A percentile compares a stretch with the other conserved stretches of the same genome.
Conservation (phyloP, 1,139 yeast species). For the Torulaspora pretoriensis region DNA sequence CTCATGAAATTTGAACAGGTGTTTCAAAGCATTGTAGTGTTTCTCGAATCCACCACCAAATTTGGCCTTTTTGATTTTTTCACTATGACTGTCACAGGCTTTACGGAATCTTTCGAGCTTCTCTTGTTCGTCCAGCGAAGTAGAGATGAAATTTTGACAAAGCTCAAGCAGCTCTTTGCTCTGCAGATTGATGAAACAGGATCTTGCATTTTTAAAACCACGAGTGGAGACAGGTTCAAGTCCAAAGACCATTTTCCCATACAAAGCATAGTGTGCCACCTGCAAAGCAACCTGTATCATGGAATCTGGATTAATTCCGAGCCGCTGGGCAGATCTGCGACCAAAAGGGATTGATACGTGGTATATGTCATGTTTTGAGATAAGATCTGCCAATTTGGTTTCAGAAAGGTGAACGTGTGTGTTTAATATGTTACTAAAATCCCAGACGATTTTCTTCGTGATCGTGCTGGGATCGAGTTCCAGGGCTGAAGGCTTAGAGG, state of each 20-base stretch:
- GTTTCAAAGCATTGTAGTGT: slow-evolving; percentile 60
- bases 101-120: slow-evolving; percentile 41
- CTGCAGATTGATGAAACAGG: slow-evolving; percentile 64
- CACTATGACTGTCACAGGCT: slow-evolving; percentile 51
- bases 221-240: slow-evolving; percentile 74
- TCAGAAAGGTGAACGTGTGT: slow-evolving; percentile 61
- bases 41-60: slow-evolving; percentile 67
- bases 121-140: slow-evolving; percentile 36
- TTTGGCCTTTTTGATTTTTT: slow-evolving; percentile 49
- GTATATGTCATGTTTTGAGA: slow-evolving; percentile 63
- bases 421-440: slow-evolving; percentile 45
- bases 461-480: slow-evolving; percentile 38
- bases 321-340: slow-evolving; percentile 46
- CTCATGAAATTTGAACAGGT: slow-evolving; percentile 40
- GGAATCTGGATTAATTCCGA: slow-evolving; percentile 60
- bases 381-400: slow-evolving; percentile 69
- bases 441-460: slow-evolving; percentile 46
- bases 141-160: slow-evolving; percentile 60
- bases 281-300: slow-evolving; percentile 65
- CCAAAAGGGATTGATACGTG: slow-evolving; percentile 44
- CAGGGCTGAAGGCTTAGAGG: slow-evolving; percentile 26
- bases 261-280: slow-evolving; percentile 65
- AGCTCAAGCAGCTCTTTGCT: slow-evolving; percentile 49
- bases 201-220: slow-evolving; percentile 60
- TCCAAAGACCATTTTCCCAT: slow-evolving; percentile 63